These are phyloP conservation scores for Brassica balearica DNA, from an alignment of 441 rosid genomes.

Conservation along the genomic window DNA sequence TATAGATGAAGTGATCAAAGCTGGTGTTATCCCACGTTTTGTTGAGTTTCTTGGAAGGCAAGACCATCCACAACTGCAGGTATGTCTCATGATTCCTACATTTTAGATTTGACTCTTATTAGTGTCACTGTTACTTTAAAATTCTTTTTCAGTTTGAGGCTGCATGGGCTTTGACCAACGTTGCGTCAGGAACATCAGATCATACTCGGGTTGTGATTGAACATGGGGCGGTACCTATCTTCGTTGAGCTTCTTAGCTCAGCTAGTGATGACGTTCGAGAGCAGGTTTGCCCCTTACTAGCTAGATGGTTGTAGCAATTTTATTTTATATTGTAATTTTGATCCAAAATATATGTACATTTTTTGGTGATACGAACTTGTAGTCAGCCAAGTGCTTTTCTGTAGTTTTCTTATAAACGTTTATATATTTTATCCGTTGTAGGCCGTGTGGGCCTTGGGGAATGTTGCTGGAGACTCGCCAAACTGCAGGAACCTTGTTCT, in stretches of 20 bases:
- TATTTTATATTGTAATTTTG: too few relatives aligned
- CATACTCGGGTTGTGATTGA: constrained; percentile 67
- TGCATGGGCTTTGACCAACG: constrained; percentile 71
- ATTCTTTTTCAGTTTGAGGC: constrained; percentile 60
- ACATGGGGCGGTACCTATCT: constrained; percentile 63
- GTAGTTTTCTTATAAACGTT: constrained; percentile 20
- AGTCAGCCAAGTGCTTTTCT: not conserved
- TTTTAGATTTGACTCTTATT: not conserved
- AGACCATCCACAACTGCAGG: constrained; percentile 74
- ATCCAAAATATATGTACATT: too few relatives aligned
- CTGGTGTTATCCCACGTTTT: constrained; percentile 72
- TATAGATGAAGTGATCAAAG: constrained; percentile 72
- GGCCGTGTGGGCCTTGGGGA: constrained; percentile 74
- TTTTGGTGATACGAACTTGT: too few relatives aligned
- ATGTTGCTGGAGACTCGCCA: constrained; percentile 69
- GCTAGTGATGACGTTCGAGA: constrained; percentile 66
- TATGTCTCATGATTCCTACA: constrained; percentile 28
- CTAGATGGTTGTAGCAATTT: too few relatives aligned
- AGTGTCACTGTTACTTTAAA: constrained; percentile 11
- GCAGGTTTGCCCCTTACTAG: constrained; percentile 47
- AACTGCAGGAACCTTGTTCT: constrained; percentile 64
- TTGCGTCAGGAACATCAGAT: constrained; percentile 71
- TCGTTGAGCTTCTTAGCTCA: constrained; percentile 62
- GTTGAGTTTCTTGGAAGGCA: constrained; percentile 73
- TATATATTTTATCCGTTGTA: constrained; percentile 22